Conservation (phyloP, 1,284 basidiomycete genomes). For the Porodaedalea pini region DNA sequence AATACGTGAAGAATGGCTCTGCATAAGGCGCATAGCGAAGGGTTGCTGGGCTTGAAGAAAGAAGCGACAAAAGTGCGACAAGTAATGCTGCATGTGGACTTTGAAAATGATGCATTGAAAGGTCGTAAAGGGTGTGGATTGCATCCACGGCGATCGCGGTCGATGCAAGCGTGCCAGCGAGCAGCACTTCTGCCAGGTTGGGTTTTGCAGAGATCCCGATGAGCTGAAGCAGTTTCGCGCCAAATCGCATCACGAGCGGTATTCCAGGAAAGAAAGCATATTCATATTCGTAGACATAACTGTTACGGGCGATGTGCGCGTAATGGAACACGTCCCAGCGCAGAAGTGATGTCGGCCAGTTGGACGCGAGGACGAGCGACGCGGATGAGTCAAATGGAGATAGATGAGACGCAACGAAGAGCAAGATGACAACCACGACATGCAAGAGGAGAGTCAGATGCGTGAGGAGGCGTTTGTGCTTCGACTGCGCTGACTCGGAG, state of each 20-base stretch:
- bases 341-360: conserved; percentile 36
- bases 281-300: conserved; percentile 77
- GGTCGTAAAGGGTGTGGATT: conserved; percentile 57
- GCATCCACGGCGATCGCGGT: conserved; percentile 45
- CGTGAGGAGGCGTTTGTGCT: conserved; percentile 11
- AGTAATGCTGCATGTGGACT: conserved; percentile 53
- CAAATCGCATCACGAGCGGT: conserved; percentile 50
- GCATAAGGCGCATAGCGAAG: conserved; percentile 71
- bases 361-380: conserved; percentile 29
- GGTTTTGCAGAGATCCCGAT: conserved; percentile 3
- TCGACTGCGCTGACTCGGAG: too few relatives aligned
- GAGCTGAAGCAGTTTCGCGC: conserved; percentile 29
- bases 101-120: conserved; percentile 50
- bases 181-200: conserved; percentile 19
- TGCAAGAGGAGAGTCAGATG: conserved; percentile 28
- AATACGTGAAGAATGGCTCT: conserved; percentile 82
- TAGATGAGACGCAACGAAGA: conserved; percentile 31
- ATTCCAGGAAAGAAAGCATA: conserved; percentile 86
- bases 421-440: conserved; percentile 34
- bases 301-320: conserved; percentile 55
- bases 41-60: conserved; percentile 79
- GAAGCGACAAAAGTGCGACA: conserved; percentile 63
- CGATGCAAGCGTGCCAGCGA: conserved; percentile 30
- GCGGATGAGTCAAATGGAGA: conserved; percentile 48
- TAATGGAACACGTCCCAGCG: conserved; percentile 94